phyloP scores from a whole-genome alignment of 2,329 filamentous ascomycete species.

The Apiospora malaysiana region DNA sequence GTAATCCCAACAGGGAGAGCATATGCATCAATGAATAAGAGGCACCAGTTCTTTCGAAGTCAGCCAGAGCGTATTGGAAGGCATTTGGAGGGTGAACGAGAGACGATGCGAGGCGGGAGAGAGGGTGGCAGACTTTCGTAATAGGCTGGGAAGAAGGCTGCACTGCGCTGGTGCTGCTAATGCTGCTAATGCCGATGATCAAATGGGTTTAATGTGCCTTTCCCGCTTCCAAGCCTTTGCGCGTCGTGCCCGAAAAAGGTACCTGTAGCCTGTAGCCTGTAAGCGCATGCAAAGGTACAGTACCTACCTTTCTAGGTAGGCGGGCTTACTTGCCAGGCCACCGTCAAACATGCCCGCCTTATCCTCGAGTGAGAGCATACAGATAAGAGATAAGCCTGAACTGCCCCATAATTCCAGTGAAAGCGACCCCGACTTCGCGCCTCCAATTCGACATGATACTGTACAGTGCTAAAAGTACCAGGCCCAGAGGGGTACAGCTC shows the following conservation, averaged over 20 bases:
- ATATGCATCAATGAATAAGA: constrained; percentile 7
- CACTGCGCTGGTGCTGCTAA: constrained; percentile 1
- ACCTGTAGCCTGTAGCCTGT: neutral
- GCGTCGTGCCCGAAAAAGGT: neutral
- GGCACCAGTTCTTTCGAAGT: constrained; percentile 1
- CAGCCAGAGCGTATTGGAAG: constrained; percentile 5
- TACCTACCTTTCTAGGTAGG: no score
- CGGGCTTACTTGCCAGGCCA: no score
- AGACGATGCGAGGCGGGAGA: constrained; percentile 20
- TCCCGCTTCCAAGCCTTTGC: constrained; percentile 16
- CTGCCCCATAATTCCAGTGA: neutral
- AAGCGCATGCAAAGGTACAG: constrained; percentile 5
- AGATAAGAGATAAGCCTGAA: neutral
- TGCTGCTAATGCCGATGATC: constrained; percentile 10
- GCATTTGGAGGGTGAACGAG: constrained; percentile 17
- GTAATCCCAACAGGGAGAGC: neutral
- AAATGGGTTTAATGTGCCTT: constrained; percentile 7
- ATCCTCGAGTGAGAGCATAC: constrained; percentile 16
- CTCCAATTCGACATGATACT: neutral
- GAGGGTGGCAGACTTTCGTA: constrained; percentile 21
- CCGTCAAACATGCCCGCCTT: constrained; percentile 10
- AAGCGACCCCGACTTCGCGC: constrained; percentile 1
- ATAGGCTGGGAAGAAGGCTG: constrained; percentile 22
- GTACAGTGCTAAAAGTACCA: neutral
- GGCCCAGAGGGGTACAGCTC: constrained; percentile 1